Conservation (phyloP, 2,329 filamentous ascomycete species). For the Cordyceps tenuipes region DNA sequence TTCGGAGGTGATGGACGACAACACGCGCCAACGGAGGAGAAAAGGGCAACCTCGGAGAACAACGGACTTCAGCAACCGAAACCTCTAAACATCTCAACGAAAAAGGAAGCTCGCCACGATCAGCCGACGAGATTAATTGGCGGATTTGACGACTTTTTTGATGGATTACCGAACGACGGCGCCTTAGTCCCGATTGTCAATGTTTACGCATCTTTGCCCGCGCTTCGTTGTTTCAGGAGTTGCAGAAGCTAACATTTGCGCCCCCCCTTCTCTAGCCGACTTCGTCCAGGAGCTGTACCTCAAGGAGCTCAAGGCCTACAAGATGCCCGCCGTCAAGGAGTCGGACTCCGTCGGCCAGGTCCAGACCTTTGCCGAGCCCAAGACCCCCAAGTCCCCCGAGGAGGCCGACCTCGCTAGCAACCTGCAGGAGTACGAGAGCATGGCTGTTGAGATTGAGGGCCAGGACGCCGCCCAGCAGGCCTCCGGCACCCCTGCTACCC, state of each 20-base stretch:
- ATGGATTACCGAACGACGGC: not conserved
- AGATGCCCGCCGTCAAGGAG: conserved; percentile 73
- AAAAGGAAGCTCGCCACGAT: not conserved
- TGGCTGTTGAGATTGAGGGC: conserved; percentile 91
- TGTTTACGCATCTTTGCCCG: not conserved
- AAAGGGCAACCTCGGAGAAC: conserved; percentile 6
- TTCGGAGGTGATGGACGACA: not conserved
- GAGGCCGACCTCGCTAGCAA: conserved; percentile 87
- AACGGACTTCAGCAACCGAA: conserved; percentile 6
- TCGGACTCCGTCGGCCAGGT: conserved; percentile 85
- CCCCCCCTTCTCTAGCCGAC: conserved; percentile 58
- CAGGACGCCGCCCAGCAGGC: conserved; percentile 57
- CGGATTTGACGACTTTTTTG: not conserved
- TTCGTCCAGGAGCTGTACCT: conserved; percentile 97
- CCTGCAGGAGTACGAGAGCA: conserved; percentile 88
- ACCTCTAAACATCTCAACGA: not conserved
- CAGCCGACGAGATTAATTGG: not conserved
- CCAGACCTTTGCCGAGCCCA: conserved; percentile 74
- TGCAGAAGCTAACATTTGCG: not conserved
- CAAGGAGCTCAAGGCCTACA: conserved; percentile 92
- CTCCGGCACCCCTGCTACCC: conserved; percentile 47
- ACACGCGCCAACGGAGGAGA: not conserved
- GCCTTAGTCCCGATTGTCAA: not conserved
- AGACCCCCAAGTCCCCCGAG: conserved; percentile 80
- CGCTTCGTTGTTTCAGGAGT: not conserved